Percentiles rank a stretch among this genome's conserved stretches.
Conservation (phyloP, 192 early-diverging fungal species). For the Cladochytrium replicatum region DNA sequence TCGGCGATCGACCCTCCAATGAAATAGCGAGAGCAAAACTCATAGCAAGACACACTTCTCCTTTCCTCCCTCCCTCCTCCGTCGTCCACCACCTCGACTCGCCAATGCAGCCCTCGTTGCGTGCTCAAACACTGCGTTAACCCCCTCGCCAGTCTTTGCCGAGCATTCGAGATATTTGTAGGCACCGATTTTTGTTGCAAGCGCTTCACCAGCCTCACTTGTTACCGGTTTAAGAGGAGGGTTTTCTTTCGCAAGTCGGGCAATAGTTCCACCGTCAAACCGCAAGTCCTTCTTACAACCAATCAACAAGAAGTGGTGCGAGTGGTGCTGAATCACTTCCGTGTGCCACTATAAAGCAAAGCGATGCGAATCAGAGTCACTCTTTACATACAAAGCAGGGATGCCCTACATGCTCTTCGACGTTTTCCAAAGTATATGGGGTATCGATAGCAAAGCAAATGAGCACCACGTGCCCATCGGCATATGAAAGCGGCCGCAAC, state of each 20-base stretch:
- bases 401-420: constrained; percentile 45
- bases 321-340: constrained; percentile 63
- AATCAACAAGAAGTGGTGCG: constrained; percentile 54
- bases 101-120: constrained; percentile 66
- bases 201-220: not conserved
- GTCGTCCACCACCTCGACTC: too few species aligned
- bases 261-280: not conserved
- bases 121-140: constrained; percentile 51
- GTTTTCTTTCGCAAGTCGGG: not conserved
- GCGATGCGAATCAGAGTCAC: not conserved
- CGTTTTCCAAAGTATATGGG: constrained; percentile 72
- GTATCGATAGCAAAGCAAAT: constrained; percentile 79
- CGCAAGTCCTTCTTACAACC: constrained; percentile 66
- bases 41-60: too few species aligned
- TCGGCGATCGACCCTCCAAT: too few species aligned
- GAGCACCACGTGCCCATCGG: constrained; percentile 69
- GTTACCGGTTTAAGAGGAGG: not conserved
- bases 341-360: constrained; percentile 50
- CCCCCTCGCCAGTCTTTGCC: constrained; percentile 60
- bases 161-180: constrained; percentile 78
- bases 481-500: constrained; percentile 83
- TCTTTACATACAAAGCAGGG: not conserved
- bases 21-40: too few species aligned
- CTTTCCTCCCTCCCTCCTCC: too few species aligned
- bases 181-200: constrained; percentile 58